Conservation (phyloP, 2,329 filamentous ascomycete genomes). For the Botryosphaeria dothidea region DNA sequence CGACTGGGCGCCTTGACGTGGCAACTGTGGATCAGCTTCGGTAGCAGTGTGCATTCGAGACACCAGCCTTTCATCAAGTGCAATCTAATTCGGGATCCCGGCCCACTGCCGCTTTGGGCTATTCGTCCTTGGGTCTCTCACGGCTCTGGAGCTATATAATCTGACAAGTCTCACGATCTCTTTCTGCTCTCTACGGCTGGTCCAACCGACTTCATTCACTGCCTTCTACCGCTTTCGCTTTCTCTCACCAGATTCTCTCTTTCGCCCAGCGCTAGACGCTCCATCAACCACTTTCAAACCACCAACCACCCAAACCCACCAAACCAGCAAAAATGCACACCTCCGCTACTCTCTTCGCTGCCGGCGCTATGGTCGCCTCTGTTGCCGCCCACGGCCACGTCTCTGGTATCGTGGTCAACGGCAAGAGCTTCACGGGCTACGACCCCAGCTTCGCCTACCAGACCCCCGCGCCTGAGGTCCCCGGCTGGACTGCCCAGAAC, state of each 20-base stretch:
- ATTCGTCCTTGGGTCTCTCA: constrained; percentile 10
- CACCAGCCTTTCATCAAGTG: constrained; percentile 6
- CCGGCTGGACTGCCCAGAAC: constrained; percentile 37
- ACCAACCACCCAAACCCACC: neutral
- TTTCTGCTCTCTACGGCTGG: constrained; percentile 15
- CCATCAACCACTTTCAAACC: neutral
- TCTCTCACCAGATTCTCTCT: constrained; percentile 10
- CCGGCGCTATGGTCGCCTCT: constrained; percentile 28
- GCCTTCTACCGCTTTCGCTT: constrained; percentile 8
- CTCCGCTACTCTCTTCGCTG: constrained; percentile 34
- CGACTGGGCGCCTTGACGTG: constrained; percentile 11
- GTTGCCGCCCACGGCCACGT: constrained; percentile 34
- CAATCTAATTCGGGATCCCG: constrained; percentile 12
- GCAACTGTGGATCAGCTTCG: neutral
- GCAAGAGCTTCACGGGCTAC: constrained; percentile 33
- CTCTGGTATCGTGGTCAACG: constrained; percentile 30
- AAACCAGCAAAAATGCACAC: constrained; percentile 23
- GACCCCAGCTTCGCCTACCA: constrained; percentile 33
- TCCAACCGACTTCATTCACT: constrained; percentile 19
- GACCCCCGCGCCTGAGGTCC: constrained; percentile 31
- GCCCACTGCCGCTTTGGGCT: neutral
- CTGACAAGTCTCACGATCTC: neutral
- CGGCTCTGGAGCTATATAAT: constrained; percentile 10
- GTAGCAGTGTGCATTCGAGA: constrained; percentile 2
- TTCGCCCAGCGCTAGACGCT: constrained; percentile 14